Evolutionary conservation across 2,329 filamentous ascomycete species (phyloP), one percentile per base, ranked within the genome.

Genomic region (Penicillium rolfsii): DNA sequence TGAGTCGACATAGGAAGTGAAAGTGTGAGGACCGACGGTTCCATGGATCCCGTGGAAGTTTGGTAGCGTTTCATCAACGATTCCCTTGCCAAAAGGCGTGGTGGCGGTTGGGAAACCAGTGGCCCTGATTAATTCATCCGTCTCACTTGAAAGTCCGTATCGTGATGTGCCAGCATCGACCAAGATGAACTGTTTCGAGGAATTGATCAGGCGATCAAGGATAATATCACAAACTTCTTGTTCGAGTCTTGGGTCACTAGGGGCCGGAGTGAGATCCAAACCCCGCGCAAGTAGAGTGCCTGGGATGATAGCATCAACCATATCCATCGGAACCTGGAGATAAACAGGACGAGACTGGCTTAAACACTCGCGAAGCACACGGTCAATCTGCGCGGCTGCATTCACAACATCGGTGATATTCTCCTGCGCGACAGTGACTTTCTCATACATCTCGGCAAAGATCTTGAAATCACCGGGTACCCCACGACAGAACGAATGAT

Each of bases 401-500:
- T 77, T 79, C 3, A 71, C 67, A 1, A 79, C 73, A 61, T 85
- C 79, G 38, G 71, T 77, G 1, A 85, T 67, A 52, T 76, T 79
- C 40, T 77, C 74, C 58, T 83, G 81, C 0, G 79, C 80, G n/a
- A 80, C 77, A 0, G 82, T 83, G 54, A 85, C 78, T 43, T 79
- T 75, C 12, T 74, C 70, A 50, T 78, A 75, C 79, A 86, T 83
- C 52, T 81, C 74, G 5, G 78, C 73, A 68, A 85, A 85, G 4
- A 79, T 71, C 3, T 77, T 70, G 60, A 80, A 85, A 35, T 85
- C 79, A 16, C 81, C 82, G 61, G 85, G 83, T n/a, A 80, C 87
- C 6, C 48, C 48, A 14, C 48, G 48, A 50, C 48, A 50, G 0
- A 91, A 84, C 0, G 89, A 90, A 74, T 92, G 89, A 75, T 92